These are phyloP conservation scores for Fusarium sp. DNA, from an alignment of 2,329 filamentous ascomycete genomes.

Conservation along the genomic window DNA sequence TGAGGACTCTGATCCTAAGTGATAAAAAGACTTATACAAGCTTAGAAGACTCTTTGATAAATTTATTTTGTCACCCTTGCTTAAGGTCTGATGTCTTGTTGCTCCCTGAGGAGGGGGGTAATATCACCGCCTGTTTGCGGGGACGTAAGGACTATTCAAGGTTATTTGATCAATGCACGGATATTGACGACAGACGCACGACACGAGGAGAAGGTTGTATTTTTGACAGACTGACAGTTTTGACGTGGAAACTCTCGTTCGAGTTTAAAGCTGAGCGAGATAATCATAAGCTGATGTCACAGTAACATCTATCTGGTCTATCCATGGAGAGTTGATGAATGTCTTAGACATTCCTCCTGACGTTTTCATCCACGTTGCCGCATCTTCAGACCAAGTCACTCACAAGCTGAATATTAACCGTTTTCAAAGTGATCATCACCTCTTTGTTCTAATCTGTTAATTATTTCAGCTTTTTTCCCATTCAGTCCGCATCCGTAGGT, in stretches of 20 bases:
- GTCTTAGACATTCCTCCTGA: slow-evolving; percentile 31
- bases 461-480: not conserved
- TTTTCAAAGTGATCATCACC: not conserved
- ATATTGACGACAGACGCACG: slow-evolving; percentile 11
- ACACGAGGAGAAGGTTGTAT: not conserved
- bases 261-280: not conserved
- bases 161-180: slow-evolving; percentile 34
- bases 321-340: not conserved
- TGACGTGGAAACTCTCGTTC: not conserved
- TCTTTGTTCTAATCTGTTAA: slow-evolving; percentile 1
- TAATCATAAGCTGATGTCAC: not conserved
- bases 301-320: too few species aligned
- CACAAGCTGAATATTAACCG: not conserved
- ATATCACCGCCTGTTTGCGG: slow-evolving; percentile 17
- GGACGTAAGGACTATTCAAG: slow-evolving; percentile 22
- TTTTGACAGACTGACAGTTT: not conserved
- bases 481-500: slow-evolving; percentile 10
- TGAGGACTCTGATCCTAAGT: too few species aligned
- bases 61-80: too few species aligned
- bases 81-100: too few species aligned
- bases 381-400: slow-evolving; percentile 21
- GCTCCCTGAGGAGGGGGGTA: not conserved
- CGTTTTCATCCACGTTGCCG: slow-evolving; percentile 16
- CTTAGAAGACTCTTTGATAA: too few species aligned
- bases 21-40: too few species aligned